phyloP scores from a whole-genome alignment of 345 rosid species.

The Turnera subulata region DNA sequence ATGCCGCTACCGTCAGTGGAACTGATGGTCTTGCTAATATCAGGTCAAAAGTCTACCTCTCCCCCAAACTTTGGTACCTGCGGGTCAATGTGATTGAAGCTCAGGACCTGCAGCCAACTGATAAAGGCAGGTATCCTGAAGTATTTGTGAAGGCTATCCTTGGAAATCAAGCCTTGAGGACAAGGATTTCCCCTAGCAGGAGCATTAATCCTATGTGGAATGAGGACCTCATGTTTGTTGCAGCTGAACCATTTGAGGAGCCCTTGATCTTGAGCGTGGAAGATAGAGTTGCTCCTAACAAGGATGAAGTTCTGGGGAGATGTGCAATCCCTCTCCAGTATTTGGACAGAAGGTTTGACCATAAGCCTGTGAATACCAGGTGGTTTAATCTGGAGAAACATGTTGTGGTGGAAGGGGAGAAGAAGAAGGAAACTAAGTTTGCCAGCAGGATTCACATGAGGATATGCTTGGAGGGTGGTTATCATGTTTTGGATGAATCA shows the following conservation, averaged over 20 bases:
- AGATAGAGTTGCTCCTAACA: slow-evolving; percentile 64
- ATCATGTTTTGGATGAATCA: slow-evolving; percentile 94
- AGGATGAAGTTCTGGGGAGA: slow-evolving; percentile 74
- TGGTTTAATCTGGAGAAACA: slow-evolving; percentile 72
- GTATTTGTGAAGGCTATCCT: slow-evolving; percentile 49
- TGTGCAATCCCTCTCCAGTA: slow-evolving; percentile 42
- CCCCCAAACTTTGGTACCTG: slow-evolving; percentile 86
- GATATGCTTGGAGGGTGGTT: slow-evolving; percentile 76
- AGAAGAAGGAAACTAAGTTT: slow-evolving; percentile 78
- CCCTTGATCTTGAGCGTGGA: slow-evolving; percentile 58
- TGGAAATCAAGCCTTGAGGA: slow-evolving; percentile 59
- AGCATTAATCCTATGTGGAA: slow-evolving; percentile 65
- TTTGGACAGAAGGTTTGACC: slow-evolving; percentile 51
- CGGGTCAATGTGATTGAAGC: slow-evolving; percentile 72
- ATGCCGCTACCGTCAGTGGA: slow-evolving; percentile 78
- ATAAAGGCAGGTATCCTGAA: slow-evolving; percentile 61
- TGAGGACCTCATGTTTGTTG: slow-evolving; percentile 92
- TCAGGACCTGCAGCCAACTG: slow-evolving; percentile 72
- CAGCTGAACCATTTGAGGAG: slow-evolving; percentile 89
- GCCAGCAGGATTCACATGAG: slow-evolving; percentile 71
- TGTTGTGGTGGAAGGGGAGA: slow-evolving; percentile 44
- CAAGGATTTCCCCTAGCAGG: slow-evolving; percentile 45
- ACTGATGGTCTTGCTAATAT: slow-evolving; percentile 57
- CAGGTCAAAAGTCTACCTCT: slow-evolving; percentile 83
- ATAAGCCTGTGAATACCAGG: slow-evolving; percentile 53